Evolutionary conservation across 164 flowering plant genomes (phyloP).

Genomic region (Vitis rotundifolia): DNA sequence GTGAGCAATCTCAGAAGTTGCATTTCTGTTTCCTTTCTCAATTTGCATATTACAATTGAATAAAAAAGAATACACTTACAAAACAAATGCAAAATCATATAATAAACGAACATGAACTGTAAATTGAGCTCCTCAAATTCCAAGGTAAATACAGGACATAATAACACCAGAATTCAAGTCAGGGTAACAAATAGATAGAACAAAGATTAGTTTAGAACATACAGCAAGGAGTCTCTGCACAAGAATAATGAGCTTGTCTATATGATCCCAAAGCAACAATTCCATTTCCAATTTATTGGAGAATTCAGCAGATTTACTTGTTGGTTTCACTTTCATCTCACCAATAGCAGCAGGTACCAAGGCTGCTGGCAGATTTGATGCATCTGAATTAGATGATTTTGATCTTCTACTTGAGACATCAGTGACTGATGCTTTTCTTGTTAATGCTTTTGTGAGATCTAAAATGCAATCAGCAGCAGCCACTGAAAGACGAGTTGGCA

Average conservation of each 20-base stretch:
- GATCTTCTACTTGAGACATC: slow-evolving; percentile 22
- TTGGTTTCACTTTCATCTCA: slow-evolving; percentile 29
- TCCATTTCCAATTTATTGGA: slow-evolving; percentile 34
- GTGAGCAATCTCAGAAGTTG: too few relatives aligned
- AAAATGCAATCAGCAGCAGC: slow-evolving; percentile 82
- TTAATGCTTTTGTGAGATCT: slow-evolving; percentile 55
- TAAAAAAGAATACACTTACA: background rate
- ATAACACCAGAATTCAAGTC: too few relatives aligned
- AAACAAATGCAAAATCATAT: background rate
- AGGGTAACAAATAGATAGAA: too few relatives aligned
- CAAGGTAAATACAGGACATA: too few relatives aligned
- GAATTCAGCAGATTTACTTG: slow-evolving; percentile 17
- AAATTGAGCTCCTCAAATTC: too few relatives aligned
- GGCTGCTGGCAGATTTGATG: slow-evolving; percentile 15
- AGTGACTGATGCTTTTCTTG: slow-evolving; percentile 25
- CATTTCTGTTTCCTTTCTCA: too few relatives aligned
- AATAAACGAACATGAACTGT: too few relatives aligned
- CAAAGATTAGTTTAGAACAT: slow-evolving; percentile 26
- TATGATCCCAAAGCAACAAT: slow-evolving; percentile 63
- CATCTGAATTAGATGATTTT: slow-evolving; percentile 23
- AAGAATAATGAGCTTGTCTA: slow-evolving; percentile 54
- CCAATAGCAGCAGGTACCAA: slow-evolving; percentile 18
- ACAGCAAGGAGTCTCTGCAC: slow-evolving; percentile 73
- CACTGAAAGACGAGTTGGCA: slow-evolving; percentile 84
- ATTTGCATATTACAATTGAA: too few relatives aligned